Conservation (phyloP, 2,329 filamentous ascomycete genomes). For the Monosporascus sp. region DNA sequence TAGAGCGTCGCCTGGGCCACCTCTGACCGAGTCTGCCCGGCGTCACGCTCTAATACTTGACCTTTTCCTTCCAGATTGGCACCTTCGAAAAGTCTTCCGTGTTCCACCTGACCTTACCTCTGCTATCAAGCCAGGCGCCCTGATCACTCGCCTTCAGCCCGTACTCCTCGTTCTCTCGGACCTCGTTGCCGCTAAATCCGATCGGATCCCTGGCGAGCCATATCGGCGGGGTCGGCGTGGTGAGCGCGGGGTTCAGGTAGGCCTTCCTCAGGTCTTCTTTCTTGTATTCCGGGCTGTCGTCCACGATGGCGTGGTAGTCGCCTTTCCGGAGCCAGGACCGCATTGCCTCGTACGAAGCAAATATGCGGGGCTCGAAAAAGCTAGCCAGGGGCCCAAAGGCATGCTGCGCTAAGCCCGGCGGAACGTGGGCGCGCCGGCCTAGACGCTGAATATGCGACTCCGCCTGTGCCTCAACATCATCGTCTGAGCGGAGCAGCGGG, state of each 20-base stretch:
- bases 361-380: constrained; percentile 24
- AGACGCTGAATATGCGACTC: constrained; percentile 18
- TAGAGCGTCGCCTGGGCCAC: no score
- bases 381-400: constrained; percentile 19
- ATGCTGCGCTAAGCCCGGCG: constrained; percentile 11
- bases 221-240: constrained; percentile 47
- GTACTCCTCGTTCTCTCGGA: constrained; percentile 51
- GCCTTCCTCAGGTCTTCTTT: constrained; percentile 23
- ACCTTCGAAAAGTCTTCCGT: constrained; percentile 18
- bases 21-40: neutral
- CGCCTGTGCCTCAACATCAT: constrained; percentile 17
- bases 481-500: constrained; percentile 20
- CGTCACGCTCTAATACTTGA: constrained; percentile 11
- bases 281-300: constrained; percentile 17
- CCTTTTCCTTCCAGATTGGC: constrained; percentile 21
- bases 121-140: constrained; percentile 55
- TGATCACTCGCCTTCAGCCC: constrained; percentile 63
- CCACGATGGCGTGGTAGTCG: constrained; percentile 10
- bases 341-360: constrained; percentile 22
- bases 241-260: constrained; percentile 26
- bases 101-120: constrained; percentile 27
- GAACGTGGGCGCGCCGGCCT: constrained; percentile 13
- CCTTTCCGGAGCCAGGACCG: constrained; percentile 17
- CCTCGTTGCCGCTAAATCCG: constrained; percentile 56
- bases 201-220: constrained; percentile 61